Conservation (phyloP, 805 yeast species). For the Scheffersomyces spartinae region DNA sequence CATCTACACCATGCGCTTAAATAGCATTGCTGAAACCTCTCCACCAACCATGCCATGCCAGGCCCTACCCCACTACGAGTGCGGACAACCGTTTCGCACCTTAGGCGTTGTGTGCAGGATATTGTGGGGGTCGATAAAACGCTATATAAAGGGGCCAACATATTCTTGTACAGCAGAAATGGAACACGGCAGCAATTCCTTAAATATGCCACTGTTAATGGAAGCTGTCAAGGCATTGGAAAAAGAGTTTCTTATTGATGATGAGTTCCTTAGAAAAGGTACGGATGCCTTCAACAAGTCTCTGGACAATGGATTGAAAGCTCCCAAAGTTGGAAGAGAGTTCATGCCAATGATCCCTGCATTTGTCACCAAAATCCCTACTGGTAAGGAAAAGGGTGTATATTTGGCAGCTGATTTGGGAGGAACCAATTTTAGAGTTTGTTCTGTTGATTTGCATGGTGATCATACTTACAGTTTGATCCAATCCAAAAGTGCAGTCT, state of each 20-base stretch:
- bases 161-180: slow-evolving; percentile 1
- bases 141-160: slow-evolving; percentile 15
- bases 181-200: slow-evolving; percentile 8
- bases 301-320: slow-evolving; percentile 48
- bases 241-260: slow-evolving; percentile 28
- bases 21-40: too few relatives aligned
- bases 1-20: too few relatives aligned
- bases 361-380: slow-evolving; percentile 74
- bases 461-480: slow-evolving; percentile 67
- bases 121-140: slow-evolving; percentile 11
- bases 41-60: too few relatives aligned
- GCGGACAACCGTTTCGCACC: too few relatives aligned
- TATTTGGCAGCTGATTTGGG: slow-evolving; percentile 89
- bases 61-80: too few relatives aligned
- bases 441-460: slow-evolving; percentile 71
- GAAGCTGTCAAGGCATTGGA: slow-evolving; percentile 26
- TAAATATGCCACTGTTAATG: too few relatives aligned
- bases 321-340: slow-evolving; percentile 29
- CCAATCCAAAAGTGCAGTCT: slow-evolving; percentile 72
- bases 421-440: slow-evolving; percentile 92
- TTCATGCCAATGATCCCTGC: slow-evolving; percentile 85
- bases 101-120: slow-evolving; percentile 12
- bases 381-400: slow-evolving; percentile 75
- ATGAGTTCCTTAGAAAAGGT: slow-evolving; percentile 32
- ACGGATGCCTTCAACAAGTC: slow-evolving; percentile 46